Evolutionary conservation across 805 yeast species (phyloP), one percentile per base, ranked within the genome.

Genomic region (Scheffersomyces amazonensis): DNA sequence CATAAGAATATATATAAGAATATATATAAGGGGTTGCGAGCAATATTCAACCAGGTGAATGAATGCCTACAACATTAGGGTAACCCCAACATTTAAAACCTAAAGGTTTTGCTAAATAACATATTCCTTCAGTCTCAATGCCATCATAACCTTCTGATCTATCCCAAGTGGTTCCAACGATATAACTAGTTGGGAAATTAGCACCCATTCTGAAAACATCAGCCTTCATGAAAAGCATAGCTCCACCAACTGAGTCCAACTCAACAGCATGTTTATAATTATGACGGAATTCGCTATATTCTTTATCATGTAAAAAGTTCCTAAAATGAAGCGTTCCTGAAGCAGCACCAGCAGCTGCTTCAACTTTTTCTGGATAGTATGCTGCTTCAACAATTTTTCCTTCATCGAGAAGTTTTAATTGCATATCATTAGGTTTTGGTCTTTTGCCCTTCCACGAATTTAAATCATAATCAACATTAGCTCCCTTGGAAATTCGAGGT

Each of bases 191-290:
- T 3, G 79, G 76, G 49, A 73, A 73, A 20, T 61, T 53, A 3
- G 64, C 58, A 17, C 80, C 79, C 39, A 70, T 75, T 41, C 66
- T 65, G 49, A 64, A 70, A 2, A 75, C 52, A 9, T 62, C 53
- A 9, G 73, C 59, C 41, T 69, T 72, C 7, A 62, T 60, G 41
- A 71, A 73, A 11, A 75, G 55, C 1, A 74, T 62, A 1, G 78
- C 78, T 6, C 79, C 78, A 1, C 80, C 80, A 9, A 75, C 80
- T 2, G 78, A 71, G 43, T 73, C 78, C 16, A 75, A 43, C 20
- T 51, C 50, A 16, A 33, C 40, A n/a, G n/a, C n/a, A n/a, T n/a
- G n/a, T n/a, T n/a, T n/a, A n/a, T n/a, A n/a, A n/a, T n/a, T n/a
- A 8, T 52, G 44, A 5, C 32, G n/a, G n/a, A n/a, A n/a, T n/a